Base-by-base conservation (phyloP, 495 filamentous ascomycete species). In the Aspergillus leporis region DNA sequence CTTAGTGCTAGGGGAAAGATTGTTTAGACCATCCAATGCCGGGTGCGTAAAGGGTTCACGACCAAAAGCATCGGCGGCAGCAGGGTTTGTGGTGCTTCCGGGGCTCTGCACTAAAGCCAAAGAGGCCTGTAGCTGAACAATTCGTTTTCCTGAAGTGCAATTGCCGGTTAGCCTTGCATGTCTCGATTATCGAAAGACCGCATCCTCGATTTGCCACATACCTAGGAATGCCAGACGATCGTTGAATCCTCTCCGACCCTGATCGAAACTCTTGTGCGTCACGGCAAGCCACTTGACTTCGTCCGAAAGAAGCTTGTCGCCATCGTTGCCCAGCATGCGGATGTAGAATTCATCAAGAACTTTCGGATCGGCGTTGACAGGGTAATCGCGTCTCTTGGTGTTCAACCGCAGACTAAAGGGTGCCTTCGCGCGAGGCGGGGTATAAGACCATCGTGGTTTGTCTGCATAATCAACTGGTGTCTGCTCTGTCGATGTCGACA, bases 231-330 rank as follows among this genome's bases (percentile, higher is more conserved):
- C 88, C 71, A 99, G 80, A 57, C 92, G 85, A 60, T 97, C 93
- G 72, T 98, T 99, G 77, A 90, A 97, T 12, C 92, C 92, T 77
- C 92, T 86, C 67, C 91, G 81, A 50, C 92, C 94, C 65, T 97
- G 91, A 75, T 98, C 94, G 71, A 97, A 98, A 74, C 91, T 96
- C 85, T 97, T 97, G 73, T 99, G 94, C 40, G 94, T 99, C 57
- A 99, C 84, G 12, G 93, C 93, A 63, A 97, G 81, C 94, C 93
- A 99, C 75, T 97, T 97, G 63, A 93, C 79, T 75, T 98, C 92
- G 3, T 97, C 92, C 34, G 86, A 87, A 61, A 98, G 80, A 70
- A 93, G 65, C 61, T 82, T 79, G 56, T 87, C 82, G 62, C 90
- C 89, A 55, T 83, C 81, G 54, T 72, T 72, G 21, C 93, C 91